Conservation (phyloP, 176 grass and related monocot genomes). For the Calamus simplicifolius region DNA sequence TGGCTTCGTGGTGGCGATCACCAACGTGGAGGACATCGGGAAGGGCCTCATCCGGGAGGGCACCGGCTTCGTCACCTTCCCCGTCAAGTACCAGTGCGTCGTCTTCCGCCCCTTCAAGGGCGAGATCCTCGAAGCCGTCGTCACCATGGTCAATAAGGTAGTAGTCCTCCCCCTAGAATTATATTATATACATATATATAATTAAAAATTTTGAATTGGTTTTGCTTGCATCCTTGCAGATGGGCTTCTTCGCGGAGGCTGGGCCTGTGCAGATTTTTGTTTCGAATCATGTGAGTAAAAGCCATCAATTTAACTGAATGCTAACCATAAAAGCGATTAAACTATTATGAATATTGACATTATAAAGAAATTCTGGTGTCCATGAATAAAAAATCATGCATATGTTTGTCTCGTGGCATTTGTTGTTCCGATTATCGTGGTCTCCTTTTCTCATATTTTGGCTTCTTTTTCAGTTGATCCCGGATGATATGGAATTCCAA, state of each 20-base stretch:
- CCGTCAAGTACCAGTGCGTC: constrained; percentile 96
- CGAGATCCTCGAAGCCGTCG: constrained; percentile 92
- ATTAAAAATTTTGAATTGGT: no score
- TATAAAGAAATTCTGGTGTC: no score
- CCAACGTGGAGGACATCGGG: constrained; percentile 88
- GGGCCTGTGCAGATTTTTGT: constrained; percentile 96
- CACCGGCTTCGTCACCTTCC: constrained; percentile 93
- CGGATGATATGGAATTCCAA: constrained; percentile 94
- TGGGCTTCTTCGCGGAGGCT: constrained; percentile 97
- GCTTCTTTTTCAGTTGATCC: constrained; percentile 55
- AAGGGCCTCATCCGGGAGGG: constrained; percentile 95
- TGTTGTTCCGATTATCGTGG: not conserved
- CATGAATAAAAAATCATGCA: no score
- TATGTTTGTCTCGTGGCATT: not conserved
- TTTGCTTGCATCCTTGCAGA: constrained; percentile 36
- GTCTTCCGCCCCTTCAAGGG: constrained; percentile 96
- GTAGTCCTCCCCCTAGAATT: no score
- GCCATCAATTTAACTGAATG: not conserved
- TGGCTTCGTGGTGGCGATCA: constrained; percentile 97
- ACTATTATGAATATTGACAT: no score
- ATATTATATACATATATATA: not conserved
- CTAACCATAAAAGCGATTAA: no score
- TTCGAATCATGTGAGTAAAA: constrained; percentile 84
- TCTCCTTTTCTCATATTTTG: not conserved
- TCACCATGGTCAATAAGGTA: constrained; percentile 99